These are phyloP conservation scores for Cymbopogon flexuosus DNA, from an alignment of 202 grass and related monocot species.

Conservation along the genomic window DNA sequence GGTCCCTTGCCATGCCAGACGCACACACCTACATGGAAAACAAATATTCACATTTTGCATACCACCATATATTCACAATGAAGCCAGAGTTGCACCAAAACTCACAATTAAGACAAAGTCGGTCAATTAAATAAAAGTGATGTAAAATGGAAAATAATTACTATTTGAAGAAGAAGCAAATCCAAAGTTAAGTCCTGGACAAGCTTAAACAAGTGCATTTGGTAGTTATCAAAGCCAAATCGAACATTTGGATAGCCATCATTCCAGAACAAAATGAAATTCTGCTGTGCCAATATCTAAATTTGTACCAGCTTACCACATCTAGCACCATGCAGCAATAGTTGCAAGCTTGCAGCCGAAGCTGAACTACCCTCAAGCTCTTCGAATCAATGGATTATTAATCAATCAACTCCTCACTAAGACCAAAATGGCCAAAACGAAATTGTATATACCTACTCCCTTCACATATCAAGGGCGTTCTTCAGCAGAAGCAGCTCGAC, in stretches of 20 bases:
- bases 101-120: neutral
- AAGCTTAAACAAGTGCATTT: neutral
- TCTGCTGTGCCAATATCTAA: neutral
- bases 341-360: neutral
- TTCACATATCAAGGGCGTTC: neutral
- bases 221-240: neutral
- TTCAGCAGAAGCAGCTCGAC: slow-evolving; percentile 1
- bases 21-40: slow-evolving; percentile 22
- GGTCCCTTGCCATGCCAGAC: slow-evolving; percentile 48
- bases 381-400: neutral
- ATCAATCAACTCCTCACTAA: neutral
- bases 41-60: slow-evolving; percentile 8
- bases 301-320: neutral
- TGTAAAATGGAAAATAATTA: neutral
- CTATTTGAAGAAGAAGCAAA: neutral
- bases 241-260: neutral
- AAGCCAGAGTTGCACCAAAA: neutral
- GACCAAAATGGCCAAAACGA: neutral
- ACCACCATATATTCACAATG: neutral
- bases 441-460: neutral
- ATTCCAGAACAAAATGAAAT: neutral
- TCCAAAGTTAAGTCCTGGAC: neutral
- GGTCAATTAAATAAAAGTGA: neutral
- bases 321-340: neutral
- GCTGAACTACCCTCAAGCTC: neutral